These are phyloP conservation scores for Candida sojae DNA, from an alignment of 1,139 yeast genomes.

Conservation along the genomic window DNA sequence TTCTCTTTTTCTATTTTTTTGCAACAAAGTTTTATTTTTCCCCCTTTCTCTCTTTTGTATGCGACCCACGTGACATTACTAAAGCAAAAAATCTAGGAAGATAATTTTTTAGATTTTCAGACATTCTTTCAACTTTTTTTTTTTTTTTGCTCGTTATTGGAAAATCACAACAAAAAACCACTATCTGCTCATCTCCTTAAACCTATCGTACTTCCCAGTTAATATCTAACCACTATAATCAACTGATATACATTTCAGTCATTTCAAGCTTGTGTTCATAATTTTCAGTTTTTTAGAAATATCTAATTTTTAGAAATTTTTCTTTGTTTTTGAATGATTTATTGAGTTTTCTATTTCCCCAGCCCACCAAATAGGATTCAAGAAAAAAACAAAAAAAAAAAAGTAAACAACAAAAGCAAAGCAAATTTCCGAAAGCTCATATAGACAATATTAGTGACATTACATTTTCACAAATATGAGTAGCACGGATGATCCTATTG, in stretches of 20 bases:
- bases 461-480: constrained; percentile 9
- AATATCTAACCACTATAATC: neutral
- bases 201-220: neutral
- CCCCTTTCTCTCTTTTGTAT: neutral
- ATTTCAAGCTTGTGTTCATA: neutral
- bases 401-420: neutral
- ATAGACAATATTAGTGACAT: neutral
- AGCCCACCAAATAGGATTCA: neutral
- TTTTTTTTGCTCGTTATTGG: neutral
- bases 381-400: neutral
- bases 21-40: neutral
- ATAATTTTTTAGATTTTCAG: constrained; percentile 1
- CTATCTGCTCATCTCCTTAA: constrained; percentile 2
- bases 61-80: neutral
- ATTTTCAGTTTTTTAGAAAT: neutral
- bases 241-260: neutral
- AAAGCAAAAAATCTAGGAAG: neutral
- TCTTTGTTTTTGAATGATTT: constrained; percentile 2
- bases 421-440: too few species aligned
- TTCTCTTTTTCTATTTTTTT: neutral
- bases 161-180: constrained; percentile 2
- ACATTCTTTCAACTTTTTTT: neutral
- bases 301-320: neutral
- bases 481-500: constrained; percentile 12
- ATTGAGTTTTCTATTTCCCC: constrained; percentile 2